A percentile compares a stretch with the other conserved stretches of the same genome.
Conservation (phyloP, 139 green algal genomes). For the Nannochloris sp. region DNA sequence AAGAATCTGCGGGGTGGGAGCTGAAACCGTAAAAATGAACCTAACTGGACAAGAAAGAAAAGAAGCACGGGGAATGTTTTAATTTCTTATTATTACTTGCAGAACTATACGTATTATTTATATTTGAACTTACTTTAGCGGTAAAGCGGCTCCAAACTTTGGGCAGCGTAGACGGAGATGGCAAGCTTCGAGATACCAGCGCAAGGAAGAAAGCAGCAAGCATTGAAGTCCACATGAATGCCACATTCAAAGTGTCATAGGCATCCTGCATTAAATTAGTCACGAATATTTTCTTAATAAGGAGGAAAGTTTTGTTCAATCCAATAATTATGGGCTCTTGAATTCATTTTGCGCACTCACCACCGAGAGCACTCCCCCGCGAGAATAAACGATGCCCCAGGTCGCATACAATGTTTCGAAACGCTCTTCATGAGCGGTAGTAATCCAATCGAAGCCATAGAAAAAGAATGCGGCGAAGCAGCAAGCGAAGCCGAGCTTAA, state of each 20-base stretch:
- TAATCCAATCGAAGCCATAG: background rate
- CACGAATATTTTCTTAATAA: too few relatives aligned
- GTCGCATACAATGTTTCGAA: background rate
- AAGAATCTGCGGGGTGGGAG: background rate
- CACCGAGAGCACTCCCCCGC: background rate
- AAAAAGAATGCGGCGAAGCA: background rate
- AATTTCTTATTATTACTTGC: too few relatives aligned
- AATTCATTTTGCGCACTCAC: background rate
- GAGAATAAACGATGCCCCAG: background rate
- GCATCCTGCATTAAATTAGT: background rate
- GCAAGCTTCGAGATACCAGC: background rate
- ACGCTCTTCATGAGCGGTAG: background rate
- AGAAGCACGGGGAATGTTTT: too few relatives aligned
- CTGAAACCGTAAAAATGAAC: constrained; percentile 1
- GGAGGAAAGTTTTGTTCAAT: too few relatives aligned
- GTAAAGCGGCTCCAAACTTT: background rate
- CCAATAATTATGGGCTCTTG: too few relatives aligned
- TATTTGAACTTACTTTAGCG: background rate
- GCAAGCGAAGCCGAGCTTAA: background rate
- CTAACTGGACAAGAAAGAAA: background rate
- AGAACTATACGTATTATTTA: background rate
- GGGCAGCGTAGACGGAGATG: background rate
- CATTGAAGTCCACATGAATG: background rate
- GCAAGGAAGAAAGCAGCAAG: background rate
- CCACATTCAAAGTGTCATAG: background rate